Percentiles rank a stretch among this genome's conserved stretches.
Conservation (phyloP, 2,329 filamentous ascomycete genomes). For the Hypoxylon sp. region DNA sequence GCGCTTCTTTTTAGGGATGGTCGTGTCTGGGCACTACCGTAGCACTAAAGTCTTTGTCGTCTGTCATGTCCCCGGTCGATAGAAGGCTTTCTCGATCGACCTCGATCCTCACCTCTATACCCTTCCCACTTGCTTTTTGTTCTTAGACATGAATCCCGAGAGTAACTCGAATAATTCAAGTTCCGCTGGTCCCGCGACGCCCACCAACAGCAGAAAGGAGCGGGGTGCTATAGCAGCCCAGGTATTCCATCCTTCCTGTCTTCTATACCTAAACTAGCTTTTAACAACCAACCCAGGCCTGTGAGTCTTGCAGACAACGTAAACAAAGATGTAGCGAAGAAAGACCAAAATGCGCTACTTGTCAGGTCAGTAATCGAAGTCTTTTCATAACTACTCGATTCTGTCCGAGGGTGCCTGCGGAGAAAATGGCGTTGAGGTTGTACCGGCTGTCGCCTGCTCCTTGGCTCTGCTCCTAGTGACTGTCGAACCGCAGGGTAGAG, state of each 20-base stretch:
- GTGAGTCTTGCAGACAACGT: conserved; percentile 71
- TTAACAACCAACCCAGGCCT: conserved; percentile 54
- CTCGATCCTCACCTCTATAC: conserved; percentile 36
- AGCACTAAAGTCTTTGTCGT: conserved; percentile 35
- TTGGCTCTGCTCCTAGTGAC: conserved; percentile 24
- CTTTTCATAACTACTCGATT: conserved; percentile 16
- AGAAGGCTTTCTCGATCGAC: conserved; percentile 42
- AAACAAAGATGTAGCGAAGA: conserved; percentile 77
- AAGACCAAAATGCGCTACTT: conserved; percentile 73
- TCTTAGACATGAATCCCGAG: conserved; percentile 49
- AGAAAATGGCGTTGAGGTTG: conserved; percentile 22
- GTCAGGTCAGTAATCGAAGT: conserved; percentile 52
- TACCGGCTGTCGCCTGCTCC: conserved; percentile 24
- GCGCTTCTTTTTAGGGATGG: conserved; percentile 42
- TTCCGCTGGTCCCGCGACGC: conserved; percentile 55
- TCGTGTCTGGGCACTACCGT: conserved; percentile 43
- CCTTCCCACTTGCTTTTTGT: conserved; percentile 29
- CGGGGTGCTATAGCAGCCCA: conserved; percentile 59
- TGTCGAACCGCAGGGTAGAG: conserved; percentile 24
- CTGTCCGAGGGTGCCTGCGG: conserved; percentile 6
- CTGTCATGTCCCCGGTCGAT: conserved; percentile 46
- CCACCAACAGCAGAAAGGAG: conserved; percentile 56
- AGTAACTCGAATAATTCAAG: conserved; percentile 49
- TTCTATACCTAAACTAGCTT: conserved; percentile 5
- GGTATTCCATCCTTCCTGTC: conserved; percentile 46